These are phyloP conservation scores for Amanita thiersii DNA, from an alignment of 768 basidiomycete genomes.

Conservation along the genomic window DNA sequence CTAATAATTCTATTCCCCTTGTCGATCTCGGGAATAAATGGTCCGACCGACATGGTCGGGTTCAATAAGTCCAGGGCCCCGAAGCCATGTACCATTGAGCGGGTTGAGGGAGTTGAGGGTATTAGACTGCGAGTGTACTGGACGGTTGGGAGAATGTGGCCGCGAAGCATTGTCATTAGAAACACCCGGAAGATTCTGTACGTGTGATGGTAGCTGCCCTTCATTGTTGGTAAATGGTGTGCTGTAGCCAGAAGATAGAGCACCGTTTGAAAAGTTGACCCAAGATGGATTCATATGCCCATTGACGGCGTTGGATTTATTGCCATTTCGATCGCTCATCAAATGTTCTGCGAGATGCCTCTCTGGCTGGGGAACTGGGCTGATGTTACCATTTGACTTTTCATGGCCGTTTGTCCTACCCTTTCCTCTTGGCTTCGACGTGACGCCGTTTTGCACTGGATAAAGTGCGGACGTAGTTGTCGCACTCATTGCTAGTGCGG, in stretches of 20 bases:
- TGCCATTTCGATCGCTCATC: background rate
- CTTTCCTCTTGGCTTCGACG: slow-evolving; percentile 30
- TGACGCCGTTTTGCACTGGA: slow-evolving; percentile 9
- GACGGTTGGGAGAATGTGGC: background rate
- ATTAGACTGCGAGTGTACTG: slow-evolving; percentile 1
- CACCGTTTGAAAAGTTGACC: slow-evolving; percentile 1
- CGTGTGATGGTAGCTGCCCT: slow-evolving; percentile 20
- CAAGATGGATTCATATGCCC: slow-evolving; percentile 4
- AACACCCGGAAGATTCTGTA: slow-evolving; percentile 15
- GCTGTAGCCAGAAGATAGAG: slow-evolving; percentile 11
- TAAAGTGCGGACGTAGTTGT: slow-evolving; percentile 15
- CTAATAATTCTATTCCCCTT: slow-evolving; percentile 20
- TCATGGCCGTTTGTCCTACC: slow-evolving; percentile 27
- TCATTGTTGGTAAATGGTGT: slow-evolving; percentile 18
- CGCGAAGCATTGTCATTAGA: slow-evolving; percentile 7
- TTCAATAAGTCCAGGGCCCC: slow-evolving; percentile 9
- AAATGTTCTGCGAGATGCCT: background rate
- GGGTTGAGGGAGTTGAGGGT: background rate
- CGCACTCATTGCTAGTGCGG: slow-evolving; percentile 32
- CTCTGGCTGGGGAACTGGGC: slow-evolving; percentile 10
- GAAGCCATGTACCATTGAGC: slow-evolving; percentile 6
- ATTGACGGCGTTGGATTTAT: slow-evolving; percentile 2
- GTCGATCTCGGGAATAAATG: slow-evolving; percentile 48
- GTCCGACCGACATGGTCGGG: slow-evolving; percentile 28
- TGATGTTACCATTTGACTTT: slow-evolving; percentile 20